These are phyloP conservation scores for Adansonia grandidieri DNA, from an alignment of 441 rosid species.

Conservation along the genomic window DNA sequence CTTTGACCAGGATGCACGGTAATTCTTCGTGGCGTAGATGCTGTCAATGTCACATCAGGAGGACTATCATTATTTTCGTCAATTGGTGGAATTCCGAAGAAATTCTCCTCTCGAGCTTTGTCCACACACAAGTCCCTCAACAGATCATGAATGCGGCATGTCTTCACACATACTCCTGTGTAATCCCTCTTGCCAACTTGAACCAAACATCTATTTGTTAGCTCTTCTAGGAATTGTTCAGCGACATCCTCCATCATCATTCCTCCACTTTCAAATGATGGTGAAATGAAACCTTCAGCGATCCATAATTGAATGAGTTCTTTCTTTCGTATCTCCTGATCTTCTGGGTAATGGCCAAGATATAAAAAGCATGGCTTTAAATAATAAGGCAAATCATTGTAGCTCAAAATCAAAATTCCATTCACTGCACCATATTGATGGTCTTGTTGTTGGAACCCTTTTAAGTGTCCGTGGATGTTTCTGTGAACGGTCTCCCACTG, in stretches of 20 bases:
- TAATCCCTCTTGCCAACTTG: not conserved
- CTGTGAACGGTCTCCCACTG: slow-evolving; percentile 30
- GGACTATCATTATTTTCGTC: too few species aligned
- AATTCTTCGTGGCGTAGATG: not conserved
- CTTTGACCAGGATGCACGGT: slow-evolving; percentile 10
- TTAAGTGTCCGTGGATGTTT: slow-evolving; percentile 14
- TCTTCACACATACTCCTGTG: not conserved
- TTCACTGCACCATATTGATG: slow-evolving; percentile 13
- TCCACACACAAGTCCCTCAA: not conserved
- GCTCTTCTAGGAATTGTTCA: not conserved
- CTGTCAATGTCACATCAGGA: not conserved
- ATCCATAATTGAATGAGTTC: slow-evolving; percentile 5
- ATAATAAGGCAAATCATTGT: slow-evolving; percentile 24
- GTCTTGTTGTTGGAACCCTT: not conserved
- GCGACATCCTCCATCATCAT: not conserved
- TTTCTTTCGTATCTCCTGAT: not conserved
- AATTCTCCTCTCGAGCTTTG: slow-evolving; percentile 21
- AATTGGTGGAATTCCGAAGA: not conserved
- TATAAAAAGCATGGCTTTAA: slow-evolving; percentile 32
- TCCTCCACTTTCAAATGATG: not conserved
- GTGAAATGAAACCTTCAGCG: slow-evolving; percentile 21
- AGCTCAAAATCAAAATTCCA: slow-evolving; percentile 26
- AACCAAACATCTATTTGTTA: not conserved
- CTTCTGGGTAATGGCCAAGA: slow-evolving; percentile 5
- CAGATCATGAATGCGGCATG: not conserved